Percentiles rank a stretch among this genome's conserved stretches.
Evolutionary conservation across 2,329 filamentous ascomycete species (phyloP).

Genomic region (Botrytis byssoidea): DNA sequence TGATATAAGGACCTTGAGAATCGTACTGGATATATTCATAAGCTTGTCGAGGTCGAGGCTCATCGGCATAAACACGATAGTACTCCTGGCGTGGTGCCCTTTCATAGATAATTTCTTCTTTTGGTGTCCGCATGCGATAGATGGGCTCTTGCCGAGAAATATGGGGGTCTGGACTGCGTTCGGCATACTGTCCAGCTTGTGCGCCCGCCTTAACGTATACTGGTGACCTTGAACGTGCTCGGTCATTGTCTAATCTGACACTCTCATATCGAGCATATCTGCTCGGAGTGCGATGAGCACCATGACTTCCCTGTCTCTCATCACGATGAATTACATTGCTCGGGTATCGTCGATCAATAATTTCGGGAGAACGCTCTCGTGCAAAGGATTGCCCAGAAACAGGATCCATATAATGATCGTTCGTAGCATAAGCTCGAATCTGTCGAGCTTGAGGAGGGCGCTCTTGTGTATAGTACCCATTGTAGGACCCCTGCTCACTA

Average conservation of each 20-base stretch:
- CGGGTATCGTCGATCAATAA: conserved; percentile 39
- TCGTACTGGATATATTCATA: conserved; percentile 49
- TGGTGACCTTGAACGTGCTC: conserved; percentile 40
- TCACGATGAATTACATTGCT: conserved; percentile 40
- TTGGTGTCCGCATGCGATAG: conserved; percentile 37
- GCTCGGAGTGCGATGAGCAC: conserved; percentile 35
- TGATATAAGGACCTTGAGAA: conserved; percentile 47
- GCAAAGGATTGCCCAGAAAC: conserved; percentile 25
- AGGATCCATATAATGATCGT: conserved; percentile 31
- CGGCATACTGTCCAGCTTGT: conserved; percentile 36
- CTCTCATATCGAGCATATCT: conserved; percentile 40
- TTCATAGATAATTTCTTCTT: conserved; percentile 37
- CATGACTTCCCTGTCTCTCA: conserved; percentile 37
- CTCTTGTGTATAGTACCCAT: conserved; percentile 30
- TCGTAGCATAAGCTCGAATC: conserved; percentile 30
- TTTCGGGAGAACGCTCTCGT: conserved; percentile 37
- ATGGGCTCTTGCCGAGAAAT: conserved; percentile 33
- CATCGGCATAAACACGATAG: conserved; percentile 39
- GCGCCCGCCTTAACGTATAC: conserved; percentile 37
- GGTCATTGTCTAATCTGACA: conserved; percentile 38
- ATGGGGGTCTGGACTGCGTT: conserved; percentile 37
- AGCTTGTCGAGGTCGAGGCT: conserved; percentile 36
- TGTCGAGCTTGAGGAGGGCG: conserved; percentile 26
- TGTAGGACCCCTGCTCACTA: conserved; percentile 19
- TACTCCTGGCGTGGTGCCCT: conserved; percentile 39